These are phyloP conservation scores for Saccharum officinarum DNA, from an alignment of 176 grass and related monocot species.

Conservation along the genomic window DNA sequence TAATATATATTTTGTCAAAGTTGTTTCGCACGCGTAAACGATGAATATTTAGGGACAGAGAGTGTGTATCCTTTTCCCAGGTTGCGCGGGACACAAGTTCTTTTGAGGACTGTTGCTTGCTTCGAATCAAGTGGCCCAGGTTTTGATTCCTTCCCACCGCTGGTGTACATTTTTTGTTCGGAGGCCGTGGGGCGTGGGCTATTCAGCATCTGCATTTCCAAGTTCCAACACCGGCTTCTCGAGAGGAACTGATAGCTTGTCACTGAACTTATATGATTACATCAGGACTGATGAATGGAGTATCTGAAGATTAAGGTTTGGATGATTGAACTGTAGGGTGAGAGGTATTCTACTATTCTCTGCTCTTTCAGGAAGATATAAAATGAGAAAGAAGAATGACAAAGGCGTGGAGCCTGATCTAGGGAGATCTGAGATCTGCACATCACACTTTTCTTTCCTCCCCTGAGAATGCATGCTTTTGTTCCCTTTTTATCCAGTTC, in stretches of 20 bases:
- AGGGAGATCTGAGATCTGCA: conserved; percentile 30
- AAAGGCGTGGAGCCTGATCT: not conserved
- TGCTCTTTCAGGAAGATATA: not conserved
- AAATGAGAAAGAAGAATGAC: not conserved
- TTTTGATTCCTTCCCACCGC: conserved; percentile 18
- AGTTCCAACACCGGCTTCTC: not conserved
- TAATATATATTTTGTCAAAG: too few relatives aligned
- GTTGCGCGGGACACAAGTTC: conserved; percentile 21
- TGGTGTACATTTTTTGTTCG: not conserved
- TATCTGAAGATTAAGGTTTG: not conserved
- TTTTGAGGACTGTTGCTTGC: not conserved
- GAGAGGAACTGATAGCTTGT: not conserved
- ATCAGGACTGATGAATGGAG: not conserved
- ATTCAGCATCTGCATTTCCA: too few relatives aligned
- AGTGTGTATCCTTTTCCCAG: conserved; percentile 3
- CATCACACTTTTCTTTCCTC: not conserved
- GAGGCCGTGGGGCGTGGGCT: too few relatives aligned
- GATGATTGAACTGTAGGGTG: not conserved
- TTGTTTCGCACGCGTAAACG: too few relatives aligned
- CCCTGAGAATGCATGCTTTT: conserved; percentile 22
- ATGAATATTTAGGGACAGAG: too few relatives aligned
- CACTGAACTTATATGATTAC: too few relatives aligned
- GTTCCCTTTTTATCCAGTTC: conserved; percentile 18
- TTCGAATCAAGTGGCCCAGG: conserved; percentile 4
- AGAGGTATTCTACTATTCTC: not conserved